Evolutionary conservation across 2,329 filamentous ascomycete species (phyloP), one percentile per base, ranked within the genome.

Genomic region (Rutstroemia sp.): DNA sequence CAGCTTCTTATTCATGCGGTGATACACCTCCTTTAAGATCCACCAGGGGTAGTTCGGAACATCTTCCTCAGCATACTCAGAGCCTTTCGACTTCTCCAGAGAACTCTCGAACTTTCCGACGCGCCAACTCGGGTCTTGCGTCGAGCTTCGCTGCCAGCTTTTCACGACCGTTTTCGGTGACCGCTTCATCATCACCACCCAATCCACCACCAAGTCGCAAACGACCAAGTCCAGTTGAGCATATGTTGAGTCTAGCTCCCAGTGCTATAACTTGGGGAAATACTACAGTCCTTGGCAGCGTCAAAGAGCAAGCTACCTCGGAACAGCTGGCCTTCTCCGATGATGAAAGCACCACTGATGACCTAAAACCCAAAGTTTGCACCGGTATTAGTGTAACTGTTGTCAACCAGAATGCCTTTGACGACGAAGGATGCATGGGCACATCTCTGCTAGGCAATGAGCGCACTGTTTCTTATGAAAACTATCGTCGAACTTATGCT

Each of bases 401-500:
- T 61, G 78, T 81, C 64, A 82, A 87, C 59, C 81, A 84, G 60
- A 76, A 77, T n/a, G 75, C 79, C 19, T 87, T 87, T 62, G 84
- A 87, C 61, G 83, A 87, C 52, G 84, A 87, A 64, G 83, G 83
- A 12, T 86, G 82, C 75, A 75, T 86, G 65, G 76, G 74, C 19
- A 75, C 77, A 3, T 78, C 84, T 4, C 70, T 87, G 2, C 73
- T 87, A 16, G 78, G 84, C 45, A 72, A 76, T 4, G 56, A 44
- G 25, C 75, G 75, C n/a, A 68, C 72, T 5, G 67, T 73, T 3
- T 67, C 78, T 19, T 83, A 83, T 60, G 75, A 77, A n/a, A 75
- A 73, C 63, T 88, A 87, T 64, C 79, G 84, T 38, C 79, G 81
- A 58, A 76, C 79, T 0, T 88, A 88, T 63, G 83, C 84, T n/a